A percentile compares a stretch with the other conserved stretches of the same genome.
Evolutionary conservation across 768 basidiomycete genomes (phyloP).

Genomic region (Lentinula raphanica): DNA sequence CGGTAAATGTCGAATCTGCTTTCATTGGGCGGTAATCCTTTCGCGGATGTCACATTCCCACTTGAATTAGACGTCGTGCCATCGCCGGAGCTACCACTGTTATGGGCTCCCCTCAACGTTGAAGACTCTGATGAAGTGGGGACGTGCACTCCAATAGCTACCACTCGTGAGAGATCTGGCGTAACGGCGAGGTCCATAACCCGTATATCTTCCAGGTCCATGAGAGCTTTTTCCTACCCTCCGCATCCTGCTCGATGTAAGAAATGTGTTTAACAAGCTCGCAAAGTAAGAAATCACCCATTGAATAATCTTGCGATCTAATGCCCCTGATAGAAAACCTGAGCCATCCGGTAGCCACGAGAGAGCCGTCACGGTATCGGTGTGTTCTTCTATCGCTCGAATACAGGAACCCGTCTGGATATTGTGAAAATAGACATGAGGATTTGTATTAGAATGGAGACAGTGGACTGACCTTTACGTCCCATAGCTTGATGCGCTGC

Average conservation of each 20-base stretch:
- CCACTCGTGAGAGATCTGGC: slow-evolving; percentile 76
- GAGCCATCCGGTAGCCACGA: slow-evolving; percentile 85
- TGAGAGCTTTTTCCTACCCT: slow-evolving; percentile 65
- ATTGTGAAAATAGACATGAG: neutral
- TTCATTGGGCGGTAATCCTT: slow-evolving; percentile 22
- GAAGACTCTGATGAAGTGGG: slow-evolving; percentile 23
- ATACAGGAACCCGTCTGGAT: slow-evolving; percentile 69
- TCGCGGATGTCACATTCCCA: slow-evolving; percentile 22
- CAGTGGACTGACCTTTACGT: slow-evolving; percentile 60
- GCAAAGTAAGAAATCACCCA: slow-evolving; percentile 53
- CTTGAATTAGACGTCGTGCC: slow-evolving; percentile 29
- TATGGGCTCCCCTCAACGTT: slow-evolving; percentile 9
- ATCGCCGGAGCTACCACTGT: slow-evolving; percentile 25
- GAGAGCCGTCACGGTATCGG: slow-evolving; percentile 80
- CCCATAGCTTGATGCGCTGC: slow-evolving; percentile 82
- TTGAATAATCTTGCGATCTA: slow-evolving; percentile 77
- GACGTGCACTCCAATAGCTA: slow-evolving; percentile 74
- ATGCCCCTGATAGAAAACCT: slow-evolving; percentile 84
- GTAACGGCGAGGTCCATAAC: slow-evolving; percentile 84
- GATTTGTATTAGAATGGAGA: neutral
- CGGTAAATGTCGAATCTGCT: slow-evolving; percentile 70
- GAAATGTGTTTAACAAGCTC: neutral
- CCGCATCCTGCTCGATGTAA: slow-evolving; percentile 48
- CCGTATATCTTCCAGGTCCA: slow-evolving; percentile 73
- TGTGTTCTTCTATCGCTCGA: slow-evolving; percentile 62